Percentiles rank a stretch among this genome's conserved stretches.
phyloP scores from a whole-genome alignment of 768 basidiomycete genomes.

The Fomitopsis serialis region DNA sequence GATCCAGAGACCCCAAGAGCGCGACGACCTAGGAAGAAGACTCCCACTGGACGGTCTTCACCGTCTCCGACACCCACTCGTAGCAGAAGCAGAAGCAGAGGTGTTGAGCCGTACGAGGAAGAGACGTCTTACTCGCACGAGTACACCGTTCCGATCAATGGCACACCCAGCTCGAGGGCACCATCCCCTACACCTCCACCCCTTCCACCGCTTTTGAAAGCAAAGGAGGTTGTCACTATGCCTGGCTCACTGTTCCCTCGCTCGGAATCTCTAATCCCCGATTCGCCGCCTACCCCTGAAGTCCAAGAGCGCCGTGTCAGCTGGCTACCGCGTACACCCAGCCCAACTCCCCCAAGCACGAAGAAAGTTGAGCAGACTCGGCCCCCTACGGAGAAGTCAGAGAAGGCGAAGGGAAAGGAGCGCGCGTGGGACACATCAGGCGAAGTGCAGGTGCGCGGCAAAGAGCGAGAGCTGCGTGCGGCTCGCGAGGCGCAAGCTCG shows the following conservation, averaged over 20 bases:
- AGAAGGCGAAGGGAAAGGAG: slow-evolving; percentile 27
- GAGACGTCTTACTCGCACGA: neutral
- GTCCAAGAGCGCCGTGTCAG: neutral
- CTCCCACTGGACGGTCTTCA: neutral
- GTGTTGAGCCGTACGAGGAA: neutral
- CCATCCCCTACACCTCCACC: slow-evolving; percentile 20
- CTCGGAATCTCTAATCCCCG: slow-evolving; percentile 59
- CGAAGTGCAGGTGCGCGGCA: slow-evolving; percentile 47
- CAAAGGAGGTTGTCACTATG: slow-evolving; percentile 46
- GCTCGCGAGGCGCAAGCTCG: slow-evolving; percentile 43
- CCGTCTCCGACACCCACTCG: neutral
- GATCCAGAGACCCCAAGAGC: neutral
- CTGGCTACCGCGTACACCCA: neutral
- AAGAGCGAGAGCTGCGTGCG: slow-evolving; percentile 56
- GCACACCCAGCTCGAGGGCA: slow-evolving; percentile 11
- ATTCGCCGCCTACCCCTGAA: slow-evolving; percentile 14
- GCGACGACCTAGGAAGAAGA: slow-evolving; percentile 2
- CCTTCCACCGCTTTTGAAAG: slow-evolving; percentile 1
- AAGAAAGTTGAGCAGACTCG: neutral
- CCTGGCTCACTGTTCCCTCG: slow-evolving; percentile 76
- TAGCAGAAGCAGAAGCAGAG: neutral
- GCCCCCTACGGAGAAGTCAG: slow-evolving; percentile 8
- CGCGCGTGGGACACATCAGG: slow-evolving; percentile 36
- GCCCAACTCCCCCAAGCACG: neutral
- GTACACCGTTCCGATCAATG: slow-evolving; percentile 6